Percentiles rank a stretch among this genome's conserved stretches.
These are phyloP conservation scores for Trichoderma breve DNA, from an alignment of 2,329 filamentous ascomycete species.

Conservation along the genomic window DNA sequence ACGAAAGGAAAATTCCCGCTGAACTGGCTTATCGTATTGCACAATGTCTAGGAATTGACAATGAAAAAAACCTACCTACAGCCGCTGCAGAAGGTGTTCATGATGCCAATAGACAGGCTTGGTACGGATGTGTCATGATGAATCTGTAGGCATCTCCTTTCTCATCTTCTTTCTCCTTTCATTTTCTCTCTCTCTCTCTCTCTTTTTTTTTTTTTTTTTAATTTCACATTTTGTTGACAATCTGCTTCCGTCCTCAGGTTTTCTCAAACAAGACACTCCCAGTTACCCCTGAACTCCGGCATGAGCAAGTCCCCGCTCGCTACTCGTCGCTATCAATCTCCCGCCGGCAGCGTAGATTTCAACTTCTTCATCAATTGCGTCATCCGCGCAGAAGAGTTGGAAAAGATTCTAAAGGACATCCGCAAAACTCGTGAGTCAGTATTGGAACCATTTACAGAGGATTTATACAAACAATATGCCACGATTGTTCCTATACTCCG, in stretches of 20 bases:
- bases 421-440: background rate
- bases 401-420: conserved; percentile 28
- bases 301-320: background rate
- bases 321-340: background rate
- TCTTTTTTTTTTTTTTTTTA: too few relatives aligned
- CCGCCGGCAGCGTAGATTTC: background rate
- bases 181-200: background rate
- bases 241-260: background rate
- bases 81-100: background rate
- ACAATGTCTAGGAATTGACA: conserved; percentile 42
- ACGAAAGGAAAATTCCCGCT: conserved; percentile 43
- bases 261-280: background rate
- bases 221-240: background rate
- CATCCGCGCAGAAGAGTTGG: conserved; percentile 25
- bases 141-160: conserved; percentile 31
- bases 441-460: background rate
- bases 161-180: background rate
- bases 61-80: conserved; percentile 22
- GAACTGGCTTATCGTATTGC: conserved; percentile 43
- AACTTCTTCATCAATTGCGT: conserved; percentile 25
- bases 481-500: background rate
- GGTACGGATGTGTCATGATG: conserved; percentile 41
- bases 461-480: background rate
- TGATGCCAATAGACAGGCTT: conserved; percentile 38
- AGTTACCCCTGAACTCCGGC: background rate